Evolutionary conservation across 2,329 filamentous ascomycete genomes (phyloP), one percentile per base, ranked within the genome.

Genomic region (Hysterium pulicare): DNA sequence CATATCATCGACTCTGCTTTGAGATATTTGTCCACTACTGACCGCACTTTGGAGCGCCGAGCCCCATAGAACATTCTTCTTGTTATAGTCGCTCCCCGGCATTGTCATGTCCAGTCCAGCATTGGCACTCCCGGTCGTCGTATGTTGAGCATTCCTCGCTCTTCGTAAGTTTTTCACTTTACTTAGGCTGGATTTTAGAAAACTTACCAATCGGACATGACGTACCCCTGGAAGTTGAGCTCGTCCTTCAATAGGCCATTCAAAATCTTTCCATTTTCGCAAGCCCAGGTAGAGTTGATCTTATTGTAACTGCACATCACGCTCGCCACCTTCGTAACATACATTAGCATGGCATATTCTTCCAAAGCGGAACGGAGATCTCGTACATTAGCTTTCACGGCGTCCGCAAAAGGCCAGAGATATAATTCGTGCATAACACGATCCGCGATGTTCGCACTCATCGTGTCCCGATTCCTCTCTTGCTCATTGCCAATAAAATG

Each of bases 321-420:
- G 2, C 68, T 68, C 10, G 68, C 64, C 35, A 85, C 82, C n/a
- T n/a, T n/a, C n/a, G n/a, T n/a, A n/a, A n/a, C n/a, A n/a, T n/a
- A n/a, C n/a, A n/a, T n/a, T n/a, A n/a, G n/a, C n/a, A n/a, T n/a
- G n/a, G n/a, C n/a, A n/a, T n/a, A n/a, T n/a, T n/a, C n/a, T n/a
- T n/a, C n/a, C n/a, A n/a, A n/a, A n/a, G n/a, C n/a, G n/a, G n/a
- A n/a, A n/a, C n/a, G n/a, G n/a, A n/a, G n/a, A n/a, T n/a, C n/a
- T n/a, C n/a, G n/a, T n/a, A n/a, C n/a, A 9, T 84, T 83, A 7
- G 84, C 84, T 42, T 74, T 74, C 40, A 88, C 78, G 1, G 83
- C 83, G 56, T 90, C 84, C 20, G 78, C 83, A 57, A 90, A 90
- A 0, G 86, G 86, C 86, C 86, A 90, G 20, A 84, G 71, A 58